These are phyloP conservation scores for Phoenix roebelenii DNA, from an alignment of 176 grass and related monocot species.

Conservation along the genomic window DNA sequence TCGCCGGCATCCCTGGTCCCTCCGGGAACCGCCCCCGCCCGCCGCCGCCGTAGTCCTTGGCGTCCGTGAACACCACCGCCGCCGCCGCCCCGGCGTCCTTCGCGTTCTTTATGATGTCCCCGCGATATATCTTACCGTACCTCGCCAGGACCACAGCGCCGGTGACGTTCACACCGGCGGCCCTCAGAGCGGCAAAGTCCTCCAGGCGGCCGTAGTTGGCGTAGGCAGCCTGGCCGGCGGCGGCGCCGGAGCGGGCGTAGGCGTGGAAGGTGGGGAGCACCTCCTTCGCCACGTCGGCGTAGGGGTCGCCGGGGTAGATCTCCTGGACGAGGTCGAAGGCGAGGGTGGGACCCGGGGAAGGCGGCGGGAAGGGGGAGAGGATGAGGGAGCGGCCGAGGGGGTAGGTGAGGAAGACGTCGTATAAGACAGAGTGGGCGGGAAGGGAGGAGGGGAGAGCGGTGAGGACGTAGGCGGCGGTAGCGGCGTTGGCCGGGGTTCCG, in stretches of 20 bases:
- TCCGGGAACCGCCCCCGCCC: slow-evolving; percentile 37
- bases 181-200: slow-evolving; percentile 49
- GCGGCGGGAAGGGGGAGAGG: slow-evolving; percentile 22
- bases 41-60: slow-evolving; percentile 56
- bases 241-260: slow-evolving; percentile 61
- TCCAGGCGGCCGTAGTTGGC: slow-evolving; percentile 79
- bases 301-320: slow-evolving; percentile 46
- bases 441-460: slow-evolving; percentile 34
- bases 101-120: slow-evolving; percentile 68
- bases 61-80: slow-evolving; percentile 64
- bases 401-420: slow-evolving; percentile 76
- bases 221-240: slow-evolving; percentile 49
- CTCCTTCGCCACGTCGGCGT: slow-evolving; percentile 27
- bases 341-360: not conserved
- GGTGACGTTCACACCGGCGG: slow-evolving; percentile 58
- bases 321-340: slow-evolving; percentile 54
- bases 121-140: slow-evolving; percentile 72
- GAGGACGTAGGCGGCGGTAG: slow-evolving; percentile 34
- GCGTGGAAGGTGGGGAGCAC: slow-evolving; percentile 73
- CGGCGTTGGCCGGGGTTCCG: slow-evolving; percentile 40
- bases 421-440: slow-evolving; percentile 33
- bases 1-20: slow-evolving; percentile 69
- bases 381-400: slow-evolving; percentile 52
- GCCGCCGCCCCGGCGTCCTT: slow-evolving; percentile 53
- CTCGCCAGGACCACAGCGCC: slow-evolving; percentile 52